Percentiles rank a stretch among this genome's conserved stretches.
phyloP scores from a whole-genome alignment of 1,284 basidiomycete species.

The Ganoderma sp. region DNA sequence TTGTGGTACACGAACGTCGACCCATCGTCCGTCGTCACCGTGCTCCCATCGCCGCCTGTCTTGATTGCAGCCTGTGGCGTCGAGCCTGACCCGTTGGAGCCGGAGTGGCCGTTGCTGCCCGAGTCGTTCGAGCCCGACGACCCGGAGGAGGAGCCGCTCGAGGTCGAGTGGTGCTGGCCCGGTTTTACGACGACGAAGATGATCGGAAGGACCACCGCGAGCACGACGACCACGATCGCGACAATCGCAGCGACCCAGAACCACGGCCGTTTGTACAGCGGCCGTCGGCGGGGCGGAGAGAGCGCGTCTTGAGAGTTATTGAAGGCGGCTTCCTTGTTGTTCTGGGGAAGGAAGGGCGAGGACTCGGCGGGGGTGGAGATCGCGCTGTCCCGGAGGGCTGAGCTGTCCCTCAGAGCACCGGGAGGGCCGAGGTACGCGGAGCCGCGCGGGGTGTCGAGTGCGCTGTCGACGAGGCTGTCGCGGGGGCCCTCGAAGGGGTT shows the following conservation, averaged over 20 bases:
- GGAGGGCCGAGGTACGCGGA: slow-evolving; percentile 21
- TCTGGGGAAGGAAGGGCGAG: slow-evolving; percentile 19
- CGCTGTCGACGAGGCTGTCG: slow-evolving; percentile 18
- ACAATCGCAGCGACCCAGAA: slow-evolving; percentile 32
- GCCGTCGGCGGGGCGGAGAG: slow-evolving; percentile 11
- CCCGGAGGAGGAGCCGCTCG: slow-evolving; percentile 19
- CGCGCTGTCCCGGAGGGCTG: slow-evolving; percentile 12
- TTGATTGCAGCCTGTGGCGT: slow-evolving; percentile 23
- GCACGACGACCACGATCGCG: slow-evolving; percentile 36
- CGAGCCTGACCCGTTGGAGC: slow-evolving; percentile 24
- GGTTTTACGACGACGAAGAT: slow-evolving; percentile 49
- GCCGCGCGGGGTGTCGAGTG: slow-evolving; percentile 21
- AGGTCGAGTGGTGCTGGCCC: slow-evolving; percentile 33
- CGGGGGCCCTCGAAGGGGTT: slow-evolving; percentile 6
- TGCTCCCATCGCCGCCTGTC: slow-evolving; percentile 70
- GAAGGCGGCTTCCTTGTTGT: slow-evolving; percentile 17
- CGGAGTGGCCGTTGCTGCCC: slow-evolving; percentile 11
- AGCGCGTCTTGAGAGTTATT: slow-evolving; percentile 4
- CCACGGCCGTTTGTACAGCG: slow-evolving; percentile 35
- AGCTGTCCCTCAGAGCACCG: background rate
- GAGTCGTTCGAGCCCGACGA: slow-evolving; percentile 20
- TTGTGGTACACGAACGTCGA: slow-evolving; percentile 72
- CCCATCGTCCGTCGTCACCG: slow-evolving; percentile 66
- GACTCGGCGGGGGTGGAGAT: slow-evolving; percentile 22
- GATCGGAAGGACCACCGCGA: slow-evolving; percentile 50